Evolutionary conservation across 169 alveolate species (phyloP), one percentile per base, ranked within the genome.

Genomic region (Eimeria sp.): DNA sequence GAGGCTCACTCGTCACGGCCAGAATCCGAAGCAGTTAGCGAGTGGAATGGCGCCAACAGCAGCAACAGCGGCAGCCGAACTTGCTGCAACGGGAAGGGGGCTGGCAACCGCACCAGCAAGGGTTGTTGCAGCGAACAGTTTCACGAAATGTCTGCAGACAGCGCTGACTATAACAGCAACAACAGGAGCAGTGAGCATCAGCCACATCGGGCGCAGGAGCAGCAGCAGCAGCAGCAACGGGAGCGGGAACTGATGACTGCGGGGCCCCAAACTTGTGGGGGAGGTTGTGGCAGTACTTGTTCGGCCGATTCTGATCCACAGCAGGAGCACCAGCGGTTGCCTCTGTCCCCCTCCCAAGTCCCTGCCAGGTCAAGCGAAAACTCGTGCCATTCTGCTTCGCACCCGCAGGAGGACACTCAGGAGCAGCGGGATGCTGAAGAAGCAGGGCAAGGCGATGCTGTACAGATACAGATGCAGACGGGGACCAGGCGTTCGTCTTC

Each of bases 381-480:
- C 76, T 40, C 20, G 90, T 58, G 56, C 49, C 4, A 2, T 83
- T 30, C 90, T 40, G 0, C 74, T 43, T 20, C 71, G 25, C 90
- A 83, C 60, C 90, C 56, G 77, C 54, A 58, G 90, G 43, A 46
- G 18, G 37, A 27, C 80, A 25, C 16, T 54, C 27, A 43, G 82
- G 54, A 89, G 76, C 54, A 89, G 60, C 49, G 27, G 10, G 58
- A 46, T 49, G 78, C 43, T 11, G 77, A 66, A n/a, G 87, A 20
- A 77, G 85, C 62, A 27, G 64, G 18, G 89, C 52, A 40, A 52
- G 95, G 85, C n/a, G 90, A 27, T 54, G n/a, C 56, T 82, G 90
- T 82, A 30, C 33, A 30, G 27, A 56, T 82, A 27, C 72, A 54
- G 52, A 30, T 82, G 52, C 54, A 49, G 90, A 30, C 14, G 89